A percentile compares a stretch with the other conserved stretches of the same genome.
phyloP scores from a whole-genome alignment of 331 rosid genomes.

The Rosa hybrid region DNA sequence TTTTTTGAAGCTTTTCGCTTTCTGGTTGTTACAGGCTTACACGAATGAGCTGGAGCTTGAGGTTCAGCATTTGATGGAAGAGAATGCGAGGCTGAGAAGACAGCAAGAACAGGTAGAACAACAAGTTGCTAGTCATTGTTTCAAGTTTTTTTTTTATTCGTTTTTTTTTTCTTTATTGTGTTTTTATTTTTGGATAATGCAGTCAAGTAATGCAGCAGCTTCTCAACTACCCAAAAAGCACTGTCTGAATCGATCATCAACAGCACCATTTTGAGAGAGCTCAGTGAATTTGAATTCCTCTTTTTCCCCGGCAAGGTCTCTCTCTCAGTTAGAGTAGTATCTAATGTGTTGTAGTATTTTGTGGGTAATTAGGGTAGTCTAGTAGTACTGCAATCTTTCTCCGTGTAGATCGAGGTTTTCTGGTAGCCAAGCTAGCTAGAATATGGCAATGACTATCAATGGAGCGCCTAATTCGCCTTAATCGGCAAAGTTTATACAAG shows the following conservation, averaged over 20 bases:
- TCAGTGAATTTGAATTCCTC: neutral
- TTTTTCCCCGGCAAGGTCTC: neutral
- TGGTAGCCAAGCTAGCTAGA: neutral
- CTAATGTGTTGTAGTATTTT: slow-evolving; percentile 10
- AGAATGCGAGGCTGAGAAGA: slow-evolving; percentile 64
- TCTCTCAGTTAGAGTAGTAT: slow-evolving; percentile 16
- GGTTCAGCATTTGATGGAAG: slow-evolving; percentile 54
- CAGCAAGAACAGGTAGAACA: slow-evolving; percentile 62
- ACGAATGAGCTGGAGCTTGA: slow-evolving; percentile 69
- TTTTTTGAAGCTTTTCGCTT: neutral
- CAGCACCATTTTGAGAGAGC: slow-evolving; percentile 74
- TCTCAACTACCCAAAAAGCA: slow-evolving; percentile 48
- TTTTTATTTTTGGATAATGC: slow-evolving; percentile 5
- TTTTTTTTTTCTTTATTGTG: neutral
- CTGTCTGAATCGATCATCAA: slow-evolving; percentile 53
- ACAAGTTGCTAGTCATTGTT: neutral
- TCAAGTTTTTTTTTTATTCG: neutral
- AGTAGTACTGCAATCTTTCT: neutral
- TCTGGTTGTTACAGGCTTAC: slow-evolving; percentile 61
- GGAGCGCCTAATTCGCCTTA: neutral
- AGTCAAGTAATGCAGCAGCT: slow-evolving; percentile 43
- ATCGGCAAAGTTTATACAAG: neutral
- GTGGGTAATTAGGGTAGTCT: slow-evolving; percentile 5
- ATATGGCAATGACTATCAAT: neutral
- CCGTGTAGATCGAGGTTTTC: neutral